phyloP scores from a whole-genome alignment of 805 yeast species.

The Saturnispora besseyi region DNA sequence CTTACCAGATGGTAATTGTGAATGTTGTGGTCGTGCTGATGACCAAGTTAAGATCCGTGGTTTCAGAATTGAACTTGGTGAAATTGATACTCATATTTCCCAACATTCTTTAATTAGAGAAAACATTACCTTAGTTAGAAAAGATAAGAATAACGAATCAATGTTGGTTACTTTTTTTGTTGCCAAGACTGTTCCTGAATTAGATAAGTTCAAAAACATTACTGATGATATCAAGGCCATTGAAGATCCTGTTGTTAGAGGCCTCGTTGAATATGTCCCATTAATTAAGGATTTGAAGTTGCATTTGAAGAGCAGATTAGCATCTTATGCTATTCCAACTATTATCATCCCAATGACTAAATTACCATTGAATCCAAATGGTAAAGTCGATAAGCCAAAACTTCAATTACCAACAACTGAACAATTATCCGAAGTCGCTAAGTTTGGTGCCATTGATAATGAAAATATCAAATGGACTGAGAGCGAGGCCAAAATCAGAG shows the following conservation, averaged over 20 bases:
- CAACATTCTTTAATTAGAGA: constrained; percentile 91
- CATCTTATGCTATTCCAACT: constrained; percentile 89
- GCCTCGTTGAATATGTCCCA: constrained; percentile 66
- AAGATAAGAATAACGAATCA: constrained; percentile 89
- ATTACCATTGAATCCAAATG: constrained; percentile 94
- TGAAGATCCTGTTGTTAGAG: constrained; percentile 63
- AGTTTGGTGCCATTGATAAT: constrained; percentile 33
- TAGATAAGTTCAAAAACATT: constrained; percentile 40
- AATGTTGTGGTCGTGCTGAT: constrained; percentile 98
- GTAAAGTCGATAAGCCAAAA: constrained; percentile 96
- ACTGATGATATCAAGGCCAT: constrained; percentile 35
- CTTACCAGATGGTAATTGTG: constrained; percentile 94
- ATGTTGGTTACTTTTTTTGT: constrained; percentile 86
- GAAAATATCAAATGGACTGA: constrained; percentile 49
- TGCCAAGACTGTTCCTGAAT: constrained; percentile 47
- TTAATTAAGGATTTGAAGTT: constrained; percentile 73
- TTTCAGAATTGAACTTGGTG: constrained; percentile 96
- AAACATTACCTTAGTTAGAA: constrained; percentile 83
- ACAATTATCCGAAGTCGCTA: constrained; percentile 70
- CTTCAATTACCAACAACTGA: constrained; percentile 89
- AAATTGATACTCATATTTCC: constrained; percentile 93
- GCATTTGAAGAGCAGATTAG: constrained; percentile 81
- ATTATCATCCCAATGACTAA: constrained; percentile 78
- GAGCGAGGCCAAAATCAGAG: constrained; percentile 60
- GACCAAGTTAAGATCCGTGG: constrained; percentile 98